phyloP scores from a whole-genome alignment of 345 rosid genomes.

The Abelmoschus esculentus region DNA sequence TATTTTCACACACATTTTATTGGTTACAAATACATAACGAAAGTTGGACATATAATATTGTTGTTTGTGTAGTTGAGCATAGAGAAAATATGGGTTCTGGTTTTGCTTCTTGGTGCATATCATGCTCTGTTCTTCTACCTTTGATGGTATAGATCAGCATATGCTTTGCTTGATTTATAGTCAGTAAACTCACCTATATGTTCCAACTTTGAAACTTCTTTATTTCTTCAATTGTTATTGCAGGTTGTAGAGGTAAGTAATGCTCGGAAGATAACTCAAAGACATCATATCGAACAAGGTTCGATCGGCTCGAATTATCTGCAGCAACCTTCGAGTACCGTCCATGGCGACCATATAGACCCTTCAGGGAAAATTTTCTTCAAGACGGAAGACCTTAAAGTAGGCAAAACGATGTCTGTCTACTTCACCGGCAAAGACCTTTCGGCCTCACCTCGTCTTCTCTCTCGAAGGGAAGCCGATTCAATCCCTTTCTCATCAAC shows the following conservation, averaged over 20 bases:
- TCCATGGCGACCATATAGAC: conserved; percentile 18
- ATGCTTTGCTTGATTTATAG: not conserved
- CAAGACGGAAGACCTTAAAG: conserved; percentile 34
- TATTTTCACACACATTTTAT: not conserved
- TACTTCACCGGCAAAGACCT: conserved; percentile 34
- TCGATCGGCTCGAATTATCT: not conserved
- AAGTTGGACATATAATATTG: not conserved
- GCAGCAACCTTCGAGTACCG: not conserved
- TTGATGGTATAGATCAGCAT: not conserved
- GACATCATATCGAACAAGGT: not conserved
- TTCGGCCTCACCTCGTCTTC: conserved; percentile 36
- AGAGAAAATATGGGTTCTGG: conserved; percentile 10
- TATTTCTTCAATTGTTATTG: not conserved
- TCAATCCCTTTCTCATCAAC: conserved; percentile 52
- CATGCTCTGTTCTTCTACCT: not conserved
- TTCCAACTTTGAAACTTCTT: not conserved
- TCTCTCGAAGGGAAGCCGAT: conserved; percentile 49
- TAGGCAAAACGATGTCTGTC: conserved; percentile 33
- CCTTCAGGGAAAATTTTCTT: conserved; percentile 45
- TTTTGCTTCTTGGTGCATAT: not conserved
- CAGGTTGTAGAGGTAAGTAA: not conserved
- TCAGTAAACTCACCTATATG: not conserved
- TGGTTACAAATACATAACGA: not conserved
- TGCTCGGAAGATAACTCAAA: not conserved
- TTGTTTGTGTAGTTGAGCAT: not conserved